Evolutionary conservation across 2,329 filamentous ascomycete genomes (phyloP).

Genomic region (Proliferodiscus dingleyae): DNA sequence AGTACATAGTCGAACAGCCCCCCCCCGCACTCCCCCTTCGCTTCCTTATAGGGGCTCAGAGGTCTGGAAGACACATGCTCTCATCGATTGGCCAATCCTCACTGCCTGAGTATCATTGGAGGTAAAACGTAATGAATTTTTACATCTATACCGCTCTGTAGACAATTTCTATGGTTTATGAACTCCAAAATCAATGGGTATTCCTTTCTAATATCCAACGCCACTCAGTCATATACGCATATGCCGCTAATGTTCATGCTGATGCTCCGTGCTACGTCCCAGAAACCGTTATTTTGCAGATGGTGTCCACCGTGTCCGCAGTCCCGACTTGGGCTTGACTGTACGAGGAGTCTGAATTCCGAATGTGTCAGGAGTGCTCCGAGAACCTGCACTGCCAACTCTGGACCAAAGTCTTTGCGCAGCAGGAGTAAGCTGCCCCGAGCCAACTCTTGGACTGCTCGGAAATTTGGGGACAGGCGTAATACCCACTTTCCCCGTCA

Average conservation of each 20-base stretch:
- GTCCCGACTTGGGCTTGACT: conserved; percentile 24
- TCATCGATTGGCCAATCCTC: too few relatives aligned
- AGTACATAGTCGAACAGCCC: not conserved
- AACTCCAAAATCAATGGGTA: too few relatives aligned
- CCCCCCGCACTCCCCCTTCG: not conserved
- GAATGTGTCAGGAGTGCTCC: conserved; percentile 25
- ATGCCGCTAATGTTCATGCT: too few relatives aligned
- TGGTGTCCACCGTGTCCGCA: conserved; percentile 27
- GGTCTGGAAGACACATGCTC: too few relatives aligned
- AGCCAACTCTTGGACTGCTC: conserved; percentile 53
- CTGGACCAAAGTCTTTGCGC: conserved; percentile 63
- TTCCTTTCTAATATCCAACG: conserved; percentile 2
- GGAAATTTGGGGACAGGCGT: conserved; percentile 67
- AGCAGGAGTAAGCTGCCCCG: conserved; percentile 64
- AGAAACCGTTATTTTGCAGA: conserved; percentile 7
- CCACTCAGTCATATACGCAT: too few relatives aligned
- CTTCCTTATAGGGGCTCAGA: not conserved
- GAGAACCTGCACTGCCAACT: conserved; percentile 43
- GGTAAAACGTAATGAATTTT: too few relatives aligned
- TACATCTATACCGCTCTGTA: too few relatives aligned
- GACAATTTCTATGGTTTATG: too few relatives aligned
- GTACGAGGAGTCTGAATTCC: conserved; percentile 24
- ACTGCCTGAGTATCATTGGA: too few relatives aligned
- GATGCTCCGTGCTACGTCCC: too few relatives aligned
- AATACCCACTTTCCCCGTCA: conserved; percentile 52